Conservation (phyloP, 495 filamentous ascomycete genomes). For the Aspergillus avenaceus region DNA sequence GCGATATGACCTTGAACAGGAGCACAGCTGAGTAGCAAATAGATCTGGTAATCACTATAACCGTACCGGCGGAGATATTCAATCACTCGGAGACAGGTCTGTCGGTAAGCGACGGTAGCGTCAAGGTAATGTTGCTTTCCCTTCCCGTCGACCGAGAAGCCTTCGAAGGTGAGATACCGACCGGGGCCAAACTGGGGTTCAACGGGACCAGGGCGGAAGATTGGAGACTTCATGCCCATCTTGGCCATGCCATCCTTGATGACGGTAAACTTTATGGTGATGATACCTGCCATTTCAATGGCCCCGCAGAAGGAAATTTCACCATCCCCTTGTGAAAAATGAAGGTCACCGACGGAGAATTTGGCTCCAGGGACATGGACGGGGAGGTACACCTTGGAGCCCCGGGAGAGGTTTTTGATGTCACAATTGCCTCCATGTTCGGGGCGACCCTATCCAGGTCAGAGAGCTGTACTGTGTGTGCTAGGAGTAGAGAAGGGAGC, state of each 20-base stretch:
- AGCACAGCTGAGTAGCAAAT: constrained; percentile 82
- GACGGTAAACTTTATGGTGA: constrained; percentile 86
- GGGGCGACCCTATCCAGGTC: constrained; percentile 36
- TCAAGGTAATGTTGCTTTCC: constrained; percentile 95
- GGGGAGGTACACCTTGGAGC: constrained; percentile 85
- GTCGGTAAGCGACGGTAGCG: constrained; percentile 86
- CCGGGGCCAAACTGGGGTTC: constrained; percentile 89
- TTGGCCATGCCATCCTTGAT: constrained; percentile 79
- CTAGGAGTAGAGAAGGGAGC: constrained; percentile 4
- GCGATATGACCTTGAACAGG: constrained; percentile 90
- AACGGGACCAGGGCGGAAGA: constrained; percentile 87
- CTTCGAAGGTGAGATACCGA: constrained; percentile 86
- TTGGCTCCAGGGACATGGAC: constrained; percentile 84
- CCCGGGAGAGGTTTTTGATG: constrained; percentile 86
- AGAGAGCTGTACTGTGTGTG: background rate
- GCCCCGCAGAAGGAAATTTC: constrained; percentile 96
- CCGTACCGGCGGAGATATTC: constrained; percentile 86
- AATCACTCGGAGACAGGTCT: constrained; percentile 76
- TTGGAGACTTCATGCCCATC: constrained; percentile 77
- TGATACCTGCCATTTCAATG: constrained; percentile 93
- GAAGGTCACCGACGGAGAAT: constrained; percentile 88
- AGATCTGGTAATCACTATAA: constrained; percentile 77
- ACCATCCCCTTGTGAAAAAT: constrained; percentile 88
- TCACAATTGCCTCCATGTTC: constrained; percentile 69
- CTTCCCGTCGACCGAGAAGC: constrained; percentile 86